phyloP scores from a whole-genome alignment of 163 green algal species.

The Scenedesmus sp. region DNA sequence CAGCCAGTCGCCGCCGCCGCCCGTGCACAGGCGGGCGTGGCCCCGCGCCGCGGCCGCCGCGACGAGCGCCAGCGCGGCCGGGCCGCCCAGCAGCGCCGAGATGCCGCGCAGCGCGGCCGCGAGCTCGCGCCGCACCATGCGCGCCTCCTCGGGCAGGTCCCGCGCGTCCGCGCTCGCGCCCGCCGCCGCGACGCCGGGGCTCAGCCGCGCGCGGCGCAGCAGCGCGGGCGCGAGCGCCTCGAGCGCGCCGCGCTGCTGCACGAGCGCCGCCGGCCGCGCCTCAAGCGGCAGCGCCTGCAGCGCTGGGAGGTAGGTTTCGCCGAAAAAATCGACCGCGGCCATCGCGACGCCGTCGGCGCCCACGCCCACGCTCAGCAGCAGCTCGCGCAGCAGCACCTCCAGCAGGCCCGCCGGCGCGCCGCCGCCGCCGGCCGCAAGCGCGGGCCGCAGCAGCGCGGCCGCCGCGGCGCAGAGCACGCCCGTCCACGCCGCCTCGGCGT shows the following conservation, averaged over 20 bases:
- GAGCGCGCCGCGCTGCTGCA: slow-evolving; percentile 50
- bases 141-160: slow-evolving; percentile 63
- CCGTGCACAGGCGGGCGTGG: slow-evolving; percentile 21
- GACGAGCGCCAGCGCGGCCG: slow-evolving; percentile 47
- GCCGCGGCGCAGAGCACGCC: slow-evolving; percentile 48
- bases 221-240: slow-evolving; percentile 54
- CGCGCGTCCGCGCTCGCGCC: slow-evolving; percentile 59
- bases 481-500: slow-evolving; percentile 37
- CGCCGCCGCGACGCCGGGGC: slow-evolving; percentile 29
- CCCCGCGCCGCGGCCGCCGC: slow-evolving; percentile 7
- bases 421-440: slow-evolving; percentile 25
- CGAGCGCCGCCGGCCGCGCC: slow-evolving; percentile 15
- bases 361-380: slow-evolving; percentile 23
- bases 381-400: slow-evolving; percentile 31
- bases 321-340: slow-evolving; percentile 56
- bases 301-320: slow-evolving; percentile 55
- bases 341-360: slow-evolving; percentile 48
- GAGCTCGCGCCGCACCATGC: slow-evolving; percentile 63
- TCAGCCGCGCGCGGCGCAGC: slow-evolving; percentile 54
- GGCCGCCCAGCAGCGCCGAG: slow-evolving; percentile 47
- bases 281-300: slow-evolving; percentile 27
- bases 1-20: slow-evolving; percentile 35
- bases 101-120: slow-evolving; percentile 58
- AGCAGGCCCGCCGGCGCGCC: slow-evolving; percentile 23
- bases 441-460: slow-evolving; percentile 41